Base-by-base conservation (phyloP, 176 grass and related monocot genomes). In the Hsuehochloa calcarea region DNA sequence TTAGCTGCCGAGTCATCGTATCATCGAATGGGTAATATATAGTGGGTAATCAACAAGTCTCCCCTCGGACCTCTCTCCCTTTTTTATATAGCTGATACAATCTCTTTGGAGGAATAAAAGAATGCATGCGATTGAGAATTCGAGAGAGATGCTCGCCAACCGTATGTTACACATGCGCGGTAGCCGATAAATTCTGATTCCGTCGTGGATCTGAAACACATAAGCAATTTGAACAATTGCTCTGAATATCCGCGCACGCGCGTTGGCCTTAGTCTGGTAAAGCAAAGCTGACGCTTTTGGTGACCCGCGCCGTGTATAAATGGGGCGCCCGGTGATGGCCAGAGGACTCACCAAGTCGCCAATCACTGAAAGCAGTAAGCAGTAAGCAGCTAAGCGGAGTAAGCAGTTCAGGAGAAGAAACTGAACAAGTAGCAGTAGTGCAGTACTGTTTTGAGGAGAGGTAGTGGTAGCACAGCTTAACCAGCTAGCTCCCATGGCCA, bases 181-280 rank as follows among this genome's bases (percentile, higher is more conserved):
- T 2, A 2, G 26, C 31, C 86, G 11, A 83, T 5, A 78, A 83
- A 88, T 83, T 83, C 80, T 31, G 80, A 78, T 71, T 34, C 86
- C 50, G n/a, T 77, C 26, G 50, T 59, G 10, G 3, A 1, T 19
- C 50, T 6, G 3, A 41, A 27, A 26, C 9, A 40, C 2, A 22
- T 38, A 60, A 47, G 2, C 8, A 44, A 34, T 25, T 20, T 50
- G 9, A 65, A 65, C 27, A 37, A 4, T 5, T 22, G 60, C 31
- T 58, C 14, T 39, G 49, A 56, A 67, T 68, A 47, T 59, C 38
- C 14, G 39, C 17, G 65, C 39, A 44, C 40, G n/a, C 50, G 14
- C 15, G 22, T 68, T 49, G 38, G 20, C 6, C 38, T 68, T 23
- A n/a, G 49, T 17, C 38, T 19, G 8, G 15, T 13, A 3, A 13